Conservation (phyloP, 2,329 filamentous ascomycete genomes). For the Claviceps monticola region DNA sequence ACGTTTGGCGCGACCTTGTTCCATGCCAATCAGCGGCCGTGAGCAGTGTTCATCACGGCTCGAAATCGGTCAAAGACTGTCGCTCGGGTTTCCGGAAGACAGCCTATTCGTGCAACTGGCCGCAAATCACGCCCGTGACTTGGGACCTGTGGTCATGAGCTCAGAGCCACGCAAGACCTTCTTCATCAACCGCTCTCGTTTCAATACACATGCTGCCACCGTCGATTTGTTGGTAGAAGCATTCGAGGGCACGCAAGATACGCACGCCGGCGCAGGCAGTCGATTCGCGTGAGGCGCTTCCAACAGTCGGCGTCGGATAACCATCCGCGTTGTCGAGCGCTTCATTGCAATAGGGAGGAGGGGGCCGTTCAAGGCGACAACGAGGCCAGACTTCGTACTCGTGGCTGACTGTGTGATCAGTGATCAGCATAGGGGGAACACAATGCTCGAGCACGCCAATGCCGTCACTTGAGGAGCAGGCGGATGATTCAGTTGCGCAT, state of each 20-base stretch:
- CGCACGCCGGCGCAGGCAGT: not conserved
- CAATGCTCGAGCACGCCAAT: not conserved
- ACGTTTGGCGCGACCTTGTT: not conserved
- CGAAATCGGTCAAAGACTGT: conserved; percentile 1
- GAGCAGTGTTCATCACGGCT: not conserved
- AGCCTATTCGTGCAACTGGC: conserved; percentile 2
- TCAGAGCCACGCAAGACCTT: not conserved
- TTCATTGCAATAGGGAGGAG: not conserved
- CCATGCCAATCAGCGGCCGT: too few relatives aligned
- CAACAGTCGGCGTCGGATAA: not conserved
- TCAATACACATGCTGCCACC: too few relatives aligned
- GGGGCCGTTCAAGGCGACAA: not conserved
- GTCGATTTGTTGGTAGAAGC: too few relatives aligned
- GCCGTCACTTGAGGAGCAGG: not conserved
- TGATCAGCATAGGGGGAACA: not conserved
- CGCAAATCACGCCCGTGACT: not conserved
- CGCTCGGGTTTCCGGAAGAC: not conserved
- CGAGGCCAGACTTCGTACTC: not conserved
- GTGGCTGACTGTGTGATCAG: not conserved
- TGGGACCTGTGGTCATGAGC: not conserved
- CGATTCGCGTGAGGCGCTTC: not conserved
- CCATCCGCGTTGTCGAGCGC: not conserved
- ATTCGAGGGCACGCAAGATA: too few relatives aligned
- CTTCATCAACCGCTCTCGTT: too few relatives aligned
- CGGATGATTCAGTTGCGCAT: not conserved